These are phyloP conservation scores for Trichoderma parareesei DNA, from an alignment of 495 filamentous ascomycete genomes.

Conservation along the genomic window DNA sequence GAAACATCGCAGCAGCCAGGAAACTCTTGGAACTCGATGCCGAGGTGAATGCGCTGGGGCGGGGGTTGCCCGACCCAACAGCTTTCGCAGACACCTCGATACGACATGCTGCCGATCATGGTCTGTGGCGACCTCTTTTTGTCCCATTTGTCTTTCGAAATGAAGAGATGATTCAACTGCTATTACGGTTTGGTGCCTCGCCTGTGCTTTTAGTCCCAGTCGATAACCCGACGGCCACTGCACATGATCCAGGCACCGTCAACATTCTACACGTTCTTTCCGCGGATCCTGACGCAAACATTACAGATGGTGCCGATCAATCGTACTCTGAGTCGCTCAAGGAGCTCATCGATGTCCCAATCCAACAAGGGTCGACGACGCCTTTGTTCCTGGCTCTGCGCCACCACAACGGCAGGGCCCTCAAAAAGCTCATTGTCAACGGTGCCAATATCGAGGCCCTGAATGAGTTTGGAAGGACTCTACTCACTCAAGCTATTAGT, in stretches of 20 bases:
- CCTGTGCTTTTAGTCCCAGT: not conserved
- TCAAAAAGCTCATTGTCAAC: not conserved
- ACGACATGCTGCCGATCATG: not conserved
- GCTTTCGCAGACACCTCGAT: too few relatives aligned
- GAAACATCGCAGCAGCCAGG: not conserved
- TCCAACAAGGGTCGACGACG: not conserved
- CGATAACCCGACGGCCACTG: not conserved
- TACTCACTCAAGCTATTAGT: not conserved
- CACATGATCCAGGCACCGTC: not conserved
- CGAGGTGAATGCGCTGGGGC: not conserved
- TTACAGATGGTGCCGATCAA: not conserved
- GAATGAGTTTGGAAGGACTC: not conserved
- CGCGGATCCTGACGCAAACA: not conserved
- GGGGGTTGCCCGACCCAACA: too few relatives aligned
- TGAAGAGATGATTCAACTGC: not conserved
- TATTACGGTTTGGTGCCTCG: not conserved
- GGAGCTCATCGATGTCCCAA: not conserved
- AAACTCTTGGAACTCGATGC: not conserved
- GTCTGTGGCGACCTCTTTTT: not conserved
- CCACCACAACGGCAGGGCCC: not conserved
- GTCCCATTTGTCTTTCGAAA: not conserved
- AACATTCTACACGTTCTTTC: not conserved
- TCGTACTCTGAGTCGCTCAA: not conserved
- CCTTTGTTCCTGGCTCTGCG: not conserved
- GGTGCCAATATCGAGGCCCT: not conserved